These are phyloP conservation scores for Tetracladium marchalianum DNA, from an alignment of 495 filamentous ascomycete species.

Conservation along the genomic window DNA sequence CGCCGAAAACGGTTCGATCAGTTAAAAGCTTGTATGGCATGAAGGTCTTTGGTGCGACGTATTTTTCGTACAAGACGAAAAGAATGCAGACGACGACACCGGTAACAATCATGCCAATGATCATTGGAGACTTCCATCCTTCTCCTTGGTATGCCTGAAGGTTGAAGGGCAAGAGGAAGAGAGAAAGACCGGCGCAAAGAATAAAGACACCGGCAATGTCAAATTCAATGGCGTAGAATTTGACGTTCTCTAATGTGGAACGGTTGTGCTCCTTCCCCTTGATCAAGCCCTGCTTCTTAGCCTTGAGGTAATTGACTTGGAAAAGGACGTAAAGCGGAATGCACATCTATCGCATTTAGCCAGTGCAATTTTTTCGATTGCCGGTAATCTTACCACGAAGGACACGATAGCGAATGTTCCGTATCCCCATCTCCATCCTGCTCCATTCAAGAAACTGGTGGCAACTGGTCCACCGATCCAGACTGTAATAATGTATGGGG, in stretches of 20 bases:
- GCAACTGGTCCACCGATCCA: conserved; percentile 31
- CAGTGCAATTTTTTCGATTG: conserved; percentile 38
- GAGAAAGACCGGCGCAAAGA: conserved; percentile 40
- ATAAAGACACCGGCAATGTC: conserved; percentile 38
- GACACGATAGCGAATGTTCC: conserved; percentile 41
- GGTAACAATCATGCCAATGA: conserved; percentile 48
- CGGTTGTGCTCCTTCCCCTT: conserved; percentile 28
- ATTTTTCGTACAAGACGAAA: conserved; percentile 50
- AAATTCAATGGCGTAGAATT: conserved; percentile 33
- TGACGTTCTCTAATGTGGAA: conserved; percentile 44
- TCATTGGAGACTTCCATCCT: conserved; percentile 37
- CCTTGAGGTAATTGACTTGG: conserved; percentile 44
- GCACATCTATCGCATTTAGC: conserved; percentile 19
- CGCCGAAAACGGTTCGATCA: conserved; percentile 49
- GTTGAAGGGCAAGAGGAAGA: conserved; percentile 53
- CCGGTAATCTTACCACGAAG: conserved; percentile 31
- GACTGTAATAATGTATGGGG: conserved; percentile 49
- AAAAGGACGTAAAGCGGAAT: conserved; percentile 31
- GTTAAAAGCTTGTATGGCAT: conserved; percentile 46
- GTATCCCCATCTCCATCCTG: conserved; percentile 47
- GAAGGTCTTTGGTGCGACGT: conserved; percentile 41
- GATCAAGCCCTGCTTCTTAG: conserved; percentile 41
- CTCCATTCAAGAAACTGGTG: conserved; percentile 23
- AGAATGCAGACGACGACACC: conserved; percentile 41
- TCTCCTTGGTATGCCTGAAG: conserved; percentile 34